Evolutionary conservation across 1,139 yeast species (phyloP), one percentile per base, ranked within the genome.

Genomic region (Arxiozyma heterogenica): DNA sequence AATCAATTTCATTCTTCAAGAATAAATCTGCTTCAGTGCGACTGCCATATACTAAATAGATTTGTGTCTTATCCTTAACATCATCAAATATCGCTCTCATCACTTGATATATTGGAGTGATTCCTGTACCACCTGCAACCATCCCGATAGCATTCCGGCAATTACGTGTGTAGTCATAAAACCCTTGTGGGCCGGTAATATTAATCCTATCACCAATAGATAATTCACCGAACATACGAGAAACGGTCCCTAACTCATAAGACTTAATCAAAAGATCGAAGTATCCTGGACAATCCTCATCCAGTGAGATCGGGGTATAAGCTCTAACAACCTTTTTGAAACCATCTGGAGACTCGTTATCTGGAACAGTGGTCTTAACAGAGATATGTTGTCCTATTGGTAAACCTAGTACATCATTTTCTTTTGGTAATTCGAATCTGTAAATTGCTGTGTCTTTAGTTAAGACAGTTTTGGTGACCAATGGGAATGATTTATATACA

Each of bases 361-460:
- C 97, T 61, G 80, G 78, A 63, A 86, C 81, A 50, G 73, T 76
- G 49, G 95, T 94, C 42, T 84, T 81, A 64, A 88, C 83, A 50
- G 87, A 79, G 66, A 90, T 84, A 69, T 89, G 96, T 74, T 93
- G 98, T 54, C 98, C 98, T 67, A 90, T 86, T 54, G 98, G 98
- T 63, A 93, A 79, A 7, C 97, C 97, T 58, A 93, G 78, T 51
- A 82, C 76, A 68, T 87, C 94, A 51, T 82, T 6, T 34, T 34
- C 39, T n/a, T 15, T 34, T 34, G 39, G 39, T 12, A 34, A 6
- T n/a, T 87, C 91, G 66, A 93, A 90, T 67, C 95, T 80, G 72
- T 87, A 91, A 56, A 89, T 74, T 53, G 94, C 89, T 17, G 96
- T 79, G 71, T 91, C 90, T 70, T 87, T 95, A 45, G 89, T 79